Percentiles rank a stretch among this genome's conserved stretches.
Evolutionary conservation across 129 eudicot species (phyloP).

Genomic region (Flaveria brownii): DNA sequence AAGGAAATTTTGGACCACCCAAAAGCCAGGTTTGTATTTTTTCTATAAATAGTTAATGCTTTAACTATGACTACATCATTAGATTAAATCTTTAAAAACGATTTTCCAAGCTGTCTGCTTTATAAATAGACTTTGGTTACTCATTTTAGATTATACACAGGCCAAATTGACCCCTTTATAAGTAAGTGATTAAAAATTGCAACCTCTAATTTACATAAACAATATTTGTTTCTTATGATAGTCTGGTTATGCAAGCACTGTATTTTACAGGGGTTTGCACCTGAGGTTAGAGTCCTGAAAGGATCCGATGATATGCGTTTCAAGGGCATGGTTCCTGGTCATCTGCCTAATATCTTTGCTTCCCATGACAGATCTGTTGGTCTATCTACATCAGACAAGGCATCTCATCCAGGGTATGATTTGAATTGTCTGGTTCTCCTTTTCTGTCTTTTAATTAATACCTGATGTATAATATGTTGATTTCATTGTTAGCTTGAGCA

Average conservation of each 20-base stretch:
- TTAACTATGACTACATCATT: neutral
- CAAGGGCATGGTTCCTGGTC: conserved; percentile 55
- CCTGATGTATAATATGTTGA: conserved; percentile 14
- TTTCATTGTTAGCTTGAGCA: conserved; percentile 30
- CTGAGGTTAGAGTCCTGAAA: conserved; percentile 47
- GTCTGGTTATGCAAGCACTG: conserved; percentile 1
- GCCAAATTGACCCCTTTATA: neutral
- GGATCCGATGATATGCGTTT: conserved; percentile 49
- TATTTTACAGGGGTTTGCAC: conserved; percentile 48
- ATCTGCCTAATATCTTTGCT: conserved; percentile 39
- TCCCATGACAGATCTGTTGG: conserved; percentile 45
- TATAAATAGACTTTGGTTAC: conserved; percentile 4
- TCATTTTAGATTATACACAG: neutral
- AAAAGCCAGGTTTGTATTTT: conserved; percentile 43
- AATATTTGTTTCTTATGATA: conserved; percentile 2
- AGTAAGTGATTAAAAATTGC: no score
- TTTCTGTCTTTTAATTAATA: neutral
- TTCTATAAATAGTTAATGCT: neutral
- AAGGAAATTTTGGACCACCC: conserved; percentile 40
- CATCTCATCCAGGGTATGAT: conserved; percentile 61
- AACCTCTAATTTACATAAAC: neutral
- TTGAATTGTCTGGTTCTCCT: neutral
- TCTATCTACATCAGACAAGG: conserved; percentile 39
- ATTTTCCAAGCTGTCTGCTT: neutral
- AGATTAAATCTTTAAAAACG: neutral